Evolutionary conservation across 23 red algal genomes (phyloP), one percentile per base, ranked within the genome.

Genomic region (Agarophyton chilense): DNA sequence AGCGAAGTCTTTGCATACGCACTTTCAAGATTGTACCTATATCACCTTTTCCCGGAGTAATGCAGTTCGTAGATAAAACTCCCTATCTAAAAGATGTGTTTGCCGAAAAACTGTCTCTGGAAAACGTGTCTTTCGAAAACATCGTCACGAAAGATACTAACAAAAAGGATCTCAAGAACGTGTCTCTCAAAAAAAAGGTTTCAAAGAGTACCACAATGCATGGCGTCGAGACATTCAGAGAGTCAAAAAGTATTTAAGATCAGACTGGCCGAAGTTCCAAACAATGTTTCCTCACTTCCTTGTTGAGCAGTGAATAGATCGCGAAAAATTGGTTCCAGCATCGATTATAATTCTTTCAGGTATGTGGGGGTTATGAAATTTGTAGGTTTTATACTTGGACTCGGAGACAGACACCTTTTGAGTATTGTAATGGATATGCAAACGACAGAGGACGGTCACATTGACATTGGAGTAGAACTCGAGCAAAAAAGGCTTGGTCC

Each of bases 381-480:
- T 57, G 92, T 99, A 1, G 97, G 97, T 41, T 99, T 94, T 25
- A 88, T 99, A 33, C 41, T 96, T 36, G 97, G 97, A n/a, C 56
- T 99, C 34, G 97, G 97, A 13, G 97, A 99, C 71, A 93, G 97
- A 44, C 97, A 99, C 60, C 68, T 90, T 35, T 92, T 79, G 8
- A 99, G 96, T 67, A 92, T 99, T 50, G 72, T 99, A n/a, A 62
- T 99, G 67, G 93, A 95, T 53, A 21, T 78, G 19, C 63, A 41
- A 35, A 94, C 97, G 11, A 93, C 78, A 42, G 88, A 96, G 72
- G 34, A 96, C 1, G 91, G 96, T 32, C 97, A 99, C 52, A 99
- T 99, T 52, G 97, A 99, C 74, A 87, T 95, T 57, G 97, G 97
- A 31, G 81, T 95, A 44, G 81, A 87, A 52, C 96, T 99, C 72